phyloP scores from a whole-genome alignment of 768 basidiomycete genomes.

The Auriscalpium microsporum region DNA sequence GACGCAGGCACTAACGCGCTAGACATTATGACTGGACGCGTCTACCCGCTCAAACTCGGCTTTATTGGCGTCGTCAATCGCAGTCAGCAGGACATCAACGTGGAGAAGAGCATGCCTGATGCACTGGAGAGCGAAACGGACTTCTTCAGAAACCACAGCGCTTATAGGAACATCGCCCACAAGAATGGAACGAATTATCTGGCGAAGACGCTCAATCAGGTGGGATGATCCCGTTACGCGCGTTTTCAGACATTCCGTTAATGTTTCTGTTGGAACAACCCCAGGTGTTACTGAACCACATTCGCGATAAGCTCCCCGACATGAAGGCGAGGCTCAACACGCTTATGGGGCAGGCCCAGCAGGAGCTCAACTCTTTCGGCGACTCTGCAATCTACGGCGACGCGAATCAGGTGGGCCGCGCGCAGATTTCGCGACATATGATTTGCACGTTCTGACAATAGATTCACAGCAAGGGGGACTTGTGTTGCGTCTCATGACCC shows the following conservation, averaged over 20 bases:
- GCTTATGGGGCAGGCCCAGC: conserved; percentile 97
- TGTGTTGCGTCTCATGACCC: conserved; percentile 94
- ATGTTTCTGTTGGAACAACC: neutral
- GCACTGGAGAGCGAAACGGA: conserved; percentile 80
- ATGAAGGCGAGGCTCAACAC: conserved; percentile 99
- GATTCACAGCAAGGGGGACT: conserved; percentile 69
- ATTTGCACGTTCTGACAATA: too few relatives aligned
- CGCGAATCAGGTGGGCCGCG: conserved; percentile 71
- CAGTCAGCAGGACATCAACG: conserved; percentile 94
- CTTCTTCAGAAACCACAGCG: conserved; percentile 84
- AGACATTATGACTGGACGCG: conserved; percentile 91
- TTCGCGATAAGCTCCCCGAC: conserved; percentile 96
- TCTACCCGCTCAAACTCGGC: conserved; percentile 95
- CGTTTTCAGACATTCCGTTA: neutral
- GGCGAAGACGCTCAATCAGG: conserved; percentile 90
- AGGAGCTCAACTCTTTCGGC: conserved; percentile 94
- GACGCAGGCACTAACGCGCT: conserved; percentile 97
- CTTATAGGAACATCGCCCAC: conserved; percentile 92
- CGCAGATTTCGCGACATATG: neutral
- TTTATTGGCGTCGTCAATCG: conserved; percentile 98
- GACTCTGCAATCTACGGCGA: conserved; percentile 89
- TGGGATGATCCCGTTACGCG: conserved; percentile 25
- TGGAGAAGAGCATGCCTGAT: conserved; percentile 75
- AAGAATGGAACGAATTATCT: conserved; percentile 96
- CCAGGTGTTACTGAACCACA: conserved; percentile 91